These are phyloP conservation scores for Pulchroboletus neoregius DNA, from an alignment of 1,284 basidiomycete genomes.

Conservation along the genomic window DNA sequence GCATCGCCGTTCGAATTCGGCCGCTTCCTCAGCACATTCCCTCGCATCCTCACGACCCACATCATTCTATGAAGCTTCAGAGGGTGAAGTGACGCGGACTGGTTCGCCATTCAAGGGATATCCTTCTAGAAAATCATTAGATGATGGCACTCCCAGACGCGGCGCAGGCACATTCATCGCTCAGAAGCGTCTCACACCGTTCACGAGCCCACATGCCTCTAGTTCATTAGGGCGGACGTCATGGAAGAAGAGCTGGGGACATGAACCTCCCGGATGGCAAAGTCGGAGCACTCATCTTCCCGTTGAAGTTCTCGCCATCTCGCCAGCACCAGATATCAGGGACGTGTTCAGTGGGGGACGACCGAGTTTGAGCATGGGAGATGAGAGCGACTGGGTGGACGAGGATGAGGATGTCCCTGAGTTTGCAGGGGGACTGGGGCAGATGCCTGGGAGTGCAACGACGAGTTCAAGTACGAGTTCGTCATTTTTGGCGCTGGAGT, in stretches of 20 bases:
- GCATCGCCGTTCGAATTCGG: slow-evolving; percentile 67
- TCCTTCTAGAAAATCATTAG: slow-evolving; percentile 40
- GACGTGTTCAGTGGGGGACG: slow-evolving; percentile 69
- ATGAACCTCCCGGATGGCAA: slow-evolving; percentile 81
- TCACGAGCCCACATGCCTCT: slow-evolving; percentile 46
- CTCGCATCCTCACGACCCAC: slow-evolving; percentile 67
- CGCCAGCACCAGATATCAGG: slow-evolving; percentile 58
- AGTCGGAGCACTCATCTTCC: slow-evolving; percentile 64
- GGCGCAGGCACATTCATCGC: slow-evolving; percentile 60
- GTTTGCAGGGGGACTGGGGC: slow-evolving; percentile 77
- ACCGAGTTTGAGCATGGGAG: slow-evolving; percentile 55
- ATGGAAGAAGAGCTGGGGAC: slow-evolving; percentile 84
- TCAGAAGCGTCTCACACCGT: slow-evolving; percentile 68
- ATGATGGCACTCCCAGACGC: slow-evolving; percentile 47
- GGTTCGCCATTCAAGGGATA: slow-evolving; percentile 49
- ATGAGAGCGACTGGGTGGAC: slow-evolving; percentile 82
- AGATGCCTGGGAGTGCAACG: slow-evolving; percentile 47
- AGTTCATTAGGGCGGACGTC: slow-evolving; percentile 61
- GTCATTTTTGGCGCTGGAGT: slow-evolving; percentile 27
- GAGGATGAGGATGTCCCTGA: slow-evolving; percentile 73
- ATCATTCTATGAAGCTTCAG: slow-evolving; percentile 71
- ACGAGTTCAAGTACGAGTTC: slow-evolving; percentile 25
- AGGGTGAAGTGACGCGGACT: slow-evolving; percentile 53
- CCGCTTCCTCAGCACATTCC: slow-evolving; percentile 70
- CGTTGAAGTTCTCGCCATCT: slow-evolving; percentile 67